Evolutionary conservation across 495 filamentous ascomycete genomes (phyloP).

Genomic region (Neurospora sp.): DNA sequence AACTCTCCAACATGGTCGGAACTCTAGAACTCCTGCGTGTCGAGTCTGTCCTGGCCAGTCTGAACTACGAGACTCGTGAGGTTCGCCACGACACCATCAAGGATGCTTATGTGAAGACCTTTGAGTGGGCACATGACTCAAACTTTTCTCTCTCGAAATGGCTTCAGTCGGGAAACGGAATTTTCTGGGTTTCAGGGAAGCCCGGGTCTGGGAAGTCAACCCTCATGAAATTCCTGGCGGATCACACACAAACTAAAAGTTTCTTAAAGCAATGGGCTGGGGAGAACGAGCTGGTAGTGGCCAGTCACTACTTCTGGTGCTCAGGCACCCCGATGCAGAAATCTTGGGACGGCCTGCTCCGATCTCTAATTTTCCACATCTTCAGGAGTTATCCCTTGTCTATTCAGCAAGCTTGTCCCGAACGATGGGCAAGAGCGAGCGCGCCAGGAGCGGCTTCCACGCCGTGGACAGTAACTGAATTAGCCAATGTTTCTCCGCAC

Average conservation of each 20-base stretch:
- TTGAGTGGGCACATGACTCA: background rate
- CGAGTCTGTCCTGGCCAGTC: background rate
- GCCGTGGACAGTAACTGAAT: background rate
- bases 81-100: background rate
- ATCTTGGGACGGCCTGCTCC: conserved; percentile 34
- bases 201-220: conserved; percentile 31
- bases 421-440: background rate
- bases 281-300: background rate
- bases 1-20: background rate
- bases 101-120: background rate
- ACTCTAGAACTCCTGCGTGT: background rate
- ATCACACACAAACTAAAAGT: conserved; percentile 3
- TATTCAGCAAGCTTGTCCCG: conserved; percentile 1
- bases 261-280: conserved; percentile 15
- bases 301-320: conserved; percentile 27
- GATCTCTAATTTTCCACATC: conserved; percentile 31
- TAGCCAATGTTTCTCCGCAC: background rate
- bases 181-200: conserved; percentile 28
- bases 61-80: background rate
- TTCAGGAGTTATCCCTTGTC: conserved; percentile 16
- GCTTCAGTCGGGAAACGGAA: background rate
- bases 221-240: conserved; percentile 26
- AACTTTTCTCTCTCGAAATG: background rate
- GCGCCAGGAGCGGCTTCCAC: background rate
- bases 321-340: conserved; percentile 26